Conservation (phyloP, 352 stramenopile species). For the Phytophthora hibernalis region DNA sequence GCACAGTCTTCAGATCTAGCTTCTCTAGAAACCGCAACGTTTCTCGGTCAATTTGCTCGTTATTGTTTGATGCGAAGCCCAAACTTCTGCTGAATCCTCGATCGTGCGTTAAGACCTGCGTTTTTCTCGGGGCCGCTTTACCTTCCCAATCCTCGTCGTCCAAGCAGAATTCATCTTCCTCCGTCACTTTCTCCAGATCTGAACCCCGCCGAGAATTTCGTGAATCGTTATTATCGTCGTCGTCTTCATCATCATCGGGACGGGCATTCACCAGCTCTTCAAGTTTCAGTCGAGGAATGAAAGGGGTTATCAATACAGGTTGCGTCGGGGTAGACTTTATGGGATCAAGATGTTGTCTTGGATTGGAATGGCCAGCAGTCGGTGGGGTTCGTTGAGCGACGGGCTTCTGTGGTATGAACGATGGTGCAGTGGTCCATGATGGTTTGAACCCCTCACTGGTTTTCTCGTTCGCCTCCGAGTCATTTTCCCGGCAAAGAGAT, state of each 20-base stretch:
- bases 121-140: not conserved
- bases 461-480: conserved; percentile 12
- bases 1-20: conserved; percentile 66
- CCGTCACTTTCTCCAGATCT: conserved; percentile 28
- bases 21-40: conserved; percentile 65
- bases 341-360: conserved; percentile 15
- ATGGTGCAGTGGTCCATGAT: not conserved
- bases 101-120: not conserved
- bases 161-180: conserved; percentile 26
- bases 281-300: conserved; percentile 50
- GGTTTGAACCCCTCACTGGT: not conserved
- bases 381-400: not conserved
- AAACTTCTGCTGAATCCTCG: conserved; percentile 14
- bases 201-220: conserved; percentile 12
- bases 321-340: conserved; percentile 15
- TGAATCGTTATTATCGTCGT: conserved; percentile 19
- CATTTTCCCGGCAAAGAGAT: conserved; percentile 59
- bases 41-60: conserved; percentile 46
- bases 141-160: conserved; percentile 24
- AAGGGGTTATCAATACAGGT: conserved; percentile 17
- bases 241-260: conserved; percentile 23
- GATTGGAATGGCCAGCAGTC: conserved; percentile 15
- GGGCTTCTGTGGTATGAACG: conserved; percentile 33
- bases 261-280: conserved; percentile 57
- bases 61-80: conserved; percentile 18